Percentiles rank a stretch among this genome's conserved stretches.
These are phyloP conservation scores for Ophiostoma angusticollis DNA, from an alignment of 2,329 filamentous ascomycete genomes.

Conservation along the genomic window DNA sequence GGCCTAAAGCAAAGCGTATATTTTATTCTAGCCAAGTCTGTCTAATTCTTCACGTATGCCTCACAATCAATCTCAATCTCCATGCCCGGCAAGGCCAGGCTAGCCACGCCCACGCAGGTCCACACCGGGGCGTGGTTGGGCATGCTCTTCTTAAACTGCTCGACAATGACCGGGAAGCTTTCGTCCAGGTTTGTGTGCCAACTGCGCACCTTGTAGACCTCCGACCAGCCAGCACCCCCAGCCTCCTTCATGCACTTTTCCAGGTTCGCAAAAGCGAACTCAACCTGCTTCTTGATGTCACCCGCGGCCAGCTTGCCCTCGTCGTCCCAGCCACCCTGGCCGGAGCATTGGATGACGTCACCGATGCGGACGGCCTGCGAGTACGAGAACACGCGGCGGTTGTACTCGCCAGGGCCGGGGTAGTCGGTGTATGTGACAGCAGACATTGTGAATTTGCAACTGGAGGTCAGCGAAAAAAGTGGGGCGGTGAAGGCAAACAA, in stretches of 20 bases:
- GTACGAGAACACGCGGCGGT: conserved; percentile 24
- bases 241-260: conserved; percentile 33
- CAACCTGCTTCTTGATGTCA: conserved; percentile 23
- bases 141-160: conserved; percentile 36
- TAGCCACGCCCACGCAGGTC: conserved; percentile 38
- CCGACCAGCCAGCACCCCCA: conserved; percentile 25
- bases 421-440: conserved; percentile 36
- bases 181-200: conserved; percentile 25
- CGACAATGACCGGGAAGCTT: conserved; percentile 28
- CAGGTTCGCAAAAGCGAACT: conserved; percentile 39
- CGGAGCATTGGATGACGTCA: conserved; percentile 32
- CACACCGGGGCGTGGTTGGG: conserved; percentile 39
- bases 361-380: conserved; percentile 36
- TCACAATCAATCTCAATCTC: conserved; percentile 41
- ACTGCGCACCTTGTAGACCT: conserved; percentile 26
- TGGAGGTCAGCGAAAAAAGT: no score
- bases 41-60: conserved; percentile 1
- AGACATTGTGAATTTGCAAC: conserved; percentile 54
- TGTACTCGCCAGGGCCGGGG: conserved; percentile 21
- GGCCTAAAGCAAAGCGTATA: no score
- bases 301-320: conserved; percentile 13
- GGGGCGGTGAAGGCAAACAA: no score
- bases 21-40: no score
- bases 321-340: conserved; percentile 24
- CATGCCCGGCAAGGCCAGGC: conserved; percentile 38